phyloP scores from a whole-genome alignment of 768 basidiomycete species.

The Strobilomyces dryophilus region DNA sequence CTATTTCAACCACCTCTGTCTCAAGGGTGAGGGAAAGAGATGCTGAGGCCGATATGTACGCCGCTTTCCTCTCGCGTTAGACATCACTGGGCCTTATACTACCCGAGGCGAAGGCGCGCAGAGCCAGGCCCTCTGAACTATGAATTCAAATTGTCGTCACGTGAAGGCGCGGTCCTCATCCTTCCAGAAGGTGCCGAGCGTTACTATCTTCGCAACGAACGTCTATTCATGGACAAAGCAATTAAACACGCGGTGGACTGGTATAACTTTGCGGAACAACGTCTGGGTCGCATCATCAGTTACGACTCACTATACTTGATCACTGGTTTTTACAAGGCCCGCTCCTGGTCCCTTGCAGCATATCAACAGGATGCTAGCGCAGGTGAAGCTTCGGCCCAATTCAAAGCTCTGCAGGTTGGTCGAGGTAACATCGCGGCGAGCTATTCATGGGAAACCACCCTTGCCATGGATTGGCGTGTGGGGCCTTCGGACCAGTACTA shows the following conservation, averaged over 20 bases:
- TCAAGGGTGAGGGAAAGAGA: neutral
- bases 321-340: slow-evolving; percentile 9
- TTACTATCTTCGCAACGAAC: slow-evolving; percentile 21
- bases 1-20: slow-evolving; percentile 12
- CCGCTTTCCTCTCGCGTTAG: neutral
- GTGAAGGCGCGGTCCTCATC: slow-evolving; percentile 31
- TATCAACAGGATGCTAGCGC: neutral
- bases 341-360: slow-evolving; percentile 28
- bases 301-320: slow-evolving; percentile 7
- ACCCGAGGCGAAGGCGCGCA: neutral
- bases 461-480: slow-evolving; percentile 4
- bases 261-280: slow-evolving; percentile 25
- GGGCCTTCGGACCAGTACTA: slow-evolving; percentile 3
- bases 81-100: neutral
- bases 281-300: neutral
- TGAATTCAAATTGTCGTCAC: slow-evolving; percentile 11
- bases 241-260: slow-evolving; percentile 21
- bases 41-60: slow-evolving; percentile 1
- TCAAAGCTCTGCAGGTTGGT: slow-evolving; percentile 3
- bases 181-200: slow-evolving; percentile 29
- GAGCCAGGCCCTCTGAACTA: slow-evolving; percentile 4
- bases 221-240: slow-evolving; percentile 19
- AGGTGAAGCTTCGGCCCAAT: neutral
- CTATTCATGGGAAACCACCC: slow-evolving; percentile 14
- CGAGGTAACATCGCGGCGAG: slow-evolving; percentile 9